Evolutionary conservation across 176 grass and related monocot species (phyloP).

Genomic region (Cocos nucifera): DNA sequence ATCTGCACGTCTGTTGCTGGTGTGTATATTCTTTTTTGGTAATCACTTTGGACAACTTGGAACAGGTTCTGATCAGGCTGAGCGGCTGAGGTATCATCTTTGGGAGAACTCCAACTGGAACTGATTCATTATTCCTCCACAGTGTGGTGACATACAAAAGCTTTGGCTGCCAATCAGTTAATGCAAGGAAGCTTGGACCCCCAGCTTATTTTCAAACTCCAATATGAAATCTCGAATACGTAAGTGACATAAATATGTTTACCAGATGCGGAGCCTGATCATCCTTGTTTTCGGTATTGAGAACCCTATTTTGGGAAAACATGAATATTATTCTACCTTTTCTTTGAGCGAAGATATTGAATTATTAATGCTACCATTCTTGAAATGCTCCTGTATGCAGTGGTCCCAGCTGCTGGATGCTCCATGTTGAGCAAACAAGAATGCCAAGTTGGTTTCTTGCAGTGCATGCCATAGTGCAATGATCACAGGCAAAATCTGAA

Average conservation of each 20-base stretch:
- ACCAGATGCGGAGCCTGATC: too few relatives aligned
- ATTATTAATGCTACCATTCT: too few relatives aligned
- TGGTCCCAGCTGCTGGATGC: constrained; percentile 67
- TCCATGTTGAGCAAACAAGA: constrained; percentile 77
- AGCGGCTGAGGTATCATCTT: constrained; percentile 74
- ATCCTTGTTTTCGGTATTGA: too few relatives aligned
- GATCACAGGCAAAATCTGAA: constrained; percentile 54
- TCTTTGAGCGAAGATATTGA: too few relatives aligned
- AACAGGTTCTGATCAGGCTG: constrained; percentile 88
- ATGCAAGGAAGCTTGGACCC: too few relatives aligned
- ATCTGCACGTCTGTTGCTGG: constrained; percentile 86
- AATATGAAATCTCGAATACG: too few relatives aligned
- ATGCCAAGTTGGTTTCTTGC: constrained; percentile 15
- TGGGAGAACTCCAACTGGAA: too few relatives aligned
- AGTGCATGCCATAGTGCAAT: constrained; percentile 88
- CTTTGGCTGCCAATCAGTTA: background rate
- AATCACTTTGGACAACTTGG: constrained; percentile 97
- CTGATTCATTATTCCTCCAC: too few relatives aligned
- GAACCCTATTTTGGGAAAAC: too few relatives aligned
- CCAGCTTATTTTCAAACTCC: too few relatives aligned
- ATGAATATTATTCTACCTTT: too few relatives aligned
- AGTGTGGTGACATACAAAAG: background rate
- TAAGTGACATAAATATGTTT: too few relatives aligned
- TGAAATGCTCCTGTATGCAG: constrained; percentile 21
- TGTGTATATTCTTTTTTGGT: constrained; percentile 82